These are phyloP conservation scores for Dactylonectria macrodidyma DNA, from an alignment of 2,329 filamentous ascomycete genomes.

Conservation along the genomic window DNA sequence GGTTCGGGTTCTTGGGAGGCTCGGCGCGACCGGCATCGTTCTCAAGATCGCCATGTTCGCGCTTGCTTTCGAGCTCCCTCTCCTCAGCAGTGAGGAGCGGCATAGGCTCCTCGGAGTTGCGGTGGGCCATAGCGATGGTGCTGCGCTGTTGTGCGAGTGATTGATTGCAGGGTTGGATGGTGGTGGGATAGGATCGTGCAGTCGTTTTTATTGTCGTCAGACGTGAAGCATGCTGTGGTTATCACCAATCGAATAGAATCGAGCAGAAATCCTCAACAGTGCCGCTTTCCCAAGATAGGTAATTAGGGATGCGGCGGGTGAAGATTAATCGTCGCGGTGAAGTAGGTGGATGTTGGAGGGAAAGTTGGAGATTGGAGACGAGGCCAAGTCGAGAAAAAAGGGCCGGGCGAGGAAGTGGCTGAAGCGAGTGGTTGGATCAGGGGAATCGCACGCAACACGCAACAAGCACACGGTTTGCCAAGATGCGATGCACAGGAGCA, in stretches of 20 bases:
- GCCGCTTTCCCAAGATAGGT: not conserved
- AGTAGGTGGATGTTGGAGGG: conserved; percentile 4
- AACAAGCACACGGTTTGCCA: conserved; percentile 1
- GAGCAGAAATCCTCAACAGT: not conserved
- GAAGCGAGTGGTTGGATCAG: conserved; percentile 26
- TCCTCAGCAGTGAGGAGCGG: conserved; percentile 51
- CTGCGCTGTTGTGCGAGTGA: conserved; percentile 4
- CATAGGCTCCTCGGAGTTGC: conserved; percentile 51
- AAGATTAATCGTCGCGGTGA: conserved; percentile 4
- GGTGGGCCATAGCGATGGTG: conserved; percentile 51
- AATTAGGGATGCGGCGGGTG: not conserved
- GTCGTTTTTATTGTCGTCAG: conserved; percentile 28
- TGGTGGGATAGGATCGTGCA: conserved; percentile 10
- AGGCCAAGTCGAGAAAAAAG: conserved; percentile 13
- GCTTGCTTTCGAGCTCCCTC: conserved; percentile 50
- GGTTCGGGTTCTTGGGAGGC: conserved; percentile 51
- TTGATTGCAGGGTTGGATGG: not conserved
- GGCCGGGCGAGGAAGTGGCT: conserved; percentile 16
- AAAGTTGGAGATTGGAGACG: conserved; percentile 7
- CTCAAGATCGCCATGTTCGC: conserved; percentile 51
- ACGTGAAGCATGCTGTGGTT: conserved; percentile 23
- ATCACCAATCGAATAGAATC: not conserved
- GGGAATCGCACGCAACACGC: conserved; percentile 7
- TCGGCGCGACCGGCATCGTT: conserved; percentile 48
- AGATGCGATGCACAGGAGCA: conserved; percentile 11